phyloP scores from a whole-genome alignment of 148 eudicot species.

The Cornus controversa region DNA sequence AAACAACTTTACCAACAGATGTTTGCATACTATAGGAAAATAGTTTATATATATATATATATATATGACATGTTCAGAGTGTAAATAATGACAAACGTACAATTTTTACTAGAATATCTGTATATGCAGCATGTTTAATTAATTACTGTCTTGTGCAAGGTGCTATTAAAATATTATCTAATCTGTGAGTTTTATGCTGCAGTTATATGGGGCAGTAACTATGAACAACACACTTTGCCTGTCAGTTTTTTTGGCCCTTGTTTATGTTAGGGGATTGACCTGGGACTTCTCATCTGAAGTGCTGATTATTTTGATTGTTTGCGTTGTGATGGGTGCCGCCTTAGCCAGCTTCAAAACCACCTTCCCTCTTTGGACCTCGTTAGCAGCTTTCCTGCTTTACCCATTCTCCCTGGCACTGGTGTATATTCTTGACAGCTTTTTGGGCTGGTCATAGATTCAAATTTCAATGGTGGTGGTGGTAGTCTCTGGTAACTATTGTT shows the following conservation, averaged over 20 bases:
- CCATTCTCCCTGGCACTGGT: constrained; percentile 44
- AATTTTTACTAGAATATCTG: not conserved
- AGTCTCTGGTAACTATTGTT: not conserved
- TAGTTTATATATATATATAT: no score
- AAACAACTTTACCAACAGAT: not conserved
- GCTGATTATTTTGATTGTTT: constrained; percentile 42
- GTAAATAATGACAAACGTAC: not conserved
- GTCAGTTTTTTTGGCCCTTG: constrained; percentile 39
- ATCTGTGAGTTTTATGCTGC: constrained; percentile 11
- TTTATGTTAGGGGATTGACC: constrained; percentile 36
- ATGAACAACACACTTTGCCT: constrained; percentile 51
- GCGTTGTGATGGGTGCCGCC: constrained; percentile 42
- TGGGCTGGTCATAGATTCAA: constrained; percentile 30
- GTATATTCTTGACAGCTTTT: constrained; percentile 26
- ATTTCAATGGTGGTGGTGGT: not conserved
- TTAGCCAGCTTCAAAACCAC: constrained; percentile 41
- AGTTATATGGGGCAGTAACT: constrained; percentile 50
- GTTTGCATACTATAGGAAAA: no score
- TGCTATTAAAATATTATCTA: not conserved
- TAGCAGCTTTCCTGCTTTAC: constrained; percentile 38
- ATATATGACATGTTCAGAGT: not conserved
- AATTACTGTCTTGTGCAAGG: not conserved
- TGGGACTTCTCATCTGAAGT: constrained; percentile 58
- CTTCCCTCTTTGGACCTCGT: constrained; percentile 51
- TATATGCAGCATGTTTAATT: not conserved